These are phyloP conservation scores for Botrytis fabae DNA, from an alignment of 2,329 filamentous ascomycete genomes.

Conservation along the genomic window DNA sequence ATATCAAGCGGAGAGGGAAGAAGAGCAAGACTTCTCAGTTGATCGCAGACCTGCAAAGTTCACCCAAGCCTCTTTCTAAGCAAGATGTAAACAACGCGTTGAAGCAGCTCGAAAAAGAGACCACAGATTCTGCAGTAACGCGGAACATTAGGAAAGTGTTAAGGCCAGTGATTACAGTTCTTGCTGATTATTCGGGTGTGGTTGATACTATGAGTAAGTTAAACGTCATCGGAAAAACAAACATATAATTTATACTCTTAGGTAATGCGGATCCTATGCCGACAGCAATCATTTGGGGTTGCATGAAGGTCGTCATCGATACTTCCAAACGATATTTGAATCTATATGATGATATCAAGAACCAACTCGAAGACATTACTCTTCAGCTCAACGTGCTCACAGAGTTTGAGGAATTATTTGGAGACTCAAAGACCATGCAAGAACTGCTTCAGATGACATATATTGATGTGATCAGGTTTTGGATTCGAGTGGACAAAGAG, in stretches of 20 bases:
- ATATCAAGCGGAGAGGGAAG: constrained; percentile 3
- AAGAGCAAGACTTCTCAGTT: constrained; percentile 18
- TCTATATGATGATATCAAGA: constrained; percentile 15
- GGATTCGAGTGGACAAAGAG: constrained; percentile 18
- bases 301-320: constrained; percentile 15
- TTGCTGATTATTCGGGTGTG: constrained; percentile 15
- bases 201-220: constrained; percentile 12
- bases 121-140: constrained; percentile 5
- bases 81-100: constrained; percentile 12
- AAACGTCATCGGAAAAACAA: neutral
- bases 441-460: constrained; percentile 15
- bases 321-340: neutral
- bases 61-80: neutral
- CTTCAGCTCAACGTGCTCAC: constrained; percentile 14
- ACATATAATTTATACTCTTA: neutral
- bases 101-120: constrained; percentile 14
- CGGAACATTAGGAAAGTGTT: constrained; percentile 6
- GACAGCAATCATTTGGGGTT: constrained; percentile 18
- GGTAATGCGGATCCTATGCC: constrained; percentile 20
- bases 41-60: constrained; percentile 5
- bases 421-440: constrained; percentile 18
- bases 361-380: constrained; percentile 13
- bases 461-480: constrained; percentile 10
- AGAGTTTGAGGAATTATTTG: constrained; percentile 18
- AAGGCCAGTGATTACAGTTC: constrained; percentile 1